A percentile compares a stretch with the other conserved stretches of the same genome.
Conservation (phyloP, 306 rosid genomes). For the Quercus rubra region DNA sequence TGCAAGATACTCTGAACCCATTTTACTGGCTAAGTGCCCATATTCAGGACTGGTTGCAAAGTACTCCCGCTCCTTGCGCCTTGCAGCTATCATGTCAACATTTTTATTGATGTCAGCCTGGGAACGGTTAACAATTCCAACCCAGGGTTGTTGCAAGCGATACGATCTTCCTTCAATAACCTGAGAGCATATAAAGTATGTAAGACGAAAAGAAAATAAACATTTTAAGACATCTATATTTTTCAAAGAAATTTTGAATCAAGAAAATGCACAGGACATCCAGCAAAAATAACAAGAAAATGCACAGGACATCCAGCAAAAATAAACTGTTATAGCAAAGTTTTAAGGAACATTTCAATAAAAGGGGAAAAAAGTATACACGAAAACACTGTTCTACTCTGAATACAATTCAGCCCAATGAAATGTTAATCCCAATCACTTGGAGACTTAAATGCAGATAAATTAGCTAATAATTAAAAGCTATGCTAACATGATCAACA, state of each 20-base stretch:
- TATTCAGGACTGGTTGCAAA: slow-evolving; percentile 91
- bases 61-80: slow-evolving; percentile 92
- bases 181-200: slow-evolving; percentile 25
- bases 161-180: slow-evolving; percentile 97
- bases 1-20: slow-evolving; percentile 99
- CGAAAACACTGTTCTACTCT: neutral
- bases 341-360: neutral
- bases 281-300: neutral
- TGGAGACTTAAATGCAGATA: neutral
- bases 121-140: slow-evolving; percentile 95
- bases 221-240: neutral
- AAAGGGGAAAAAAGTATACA: neutral
- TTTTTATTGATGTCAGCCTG: slow-evolving; percentile 95
- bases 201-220: neutral
- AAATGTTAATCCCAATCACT: neutral
- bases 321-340: neutral
- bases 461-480: neutral
- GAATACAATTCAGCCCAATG: neutral
- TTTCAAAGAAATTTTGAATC: neutral
- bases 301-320: neutral
- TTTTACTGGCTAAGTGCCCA: slow-evolving; percentile 78
- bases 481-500: neutral
- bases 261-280: neutral
- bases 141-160: slow-evolving; percentile 92
- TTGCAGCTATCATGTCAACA: slow-evolving; percentile 80